These are phyloP conservation scores for Chloroidium sp. DNA, from an alignment of 163 green algal genomes.

Conservation along the genomic window DNA sequence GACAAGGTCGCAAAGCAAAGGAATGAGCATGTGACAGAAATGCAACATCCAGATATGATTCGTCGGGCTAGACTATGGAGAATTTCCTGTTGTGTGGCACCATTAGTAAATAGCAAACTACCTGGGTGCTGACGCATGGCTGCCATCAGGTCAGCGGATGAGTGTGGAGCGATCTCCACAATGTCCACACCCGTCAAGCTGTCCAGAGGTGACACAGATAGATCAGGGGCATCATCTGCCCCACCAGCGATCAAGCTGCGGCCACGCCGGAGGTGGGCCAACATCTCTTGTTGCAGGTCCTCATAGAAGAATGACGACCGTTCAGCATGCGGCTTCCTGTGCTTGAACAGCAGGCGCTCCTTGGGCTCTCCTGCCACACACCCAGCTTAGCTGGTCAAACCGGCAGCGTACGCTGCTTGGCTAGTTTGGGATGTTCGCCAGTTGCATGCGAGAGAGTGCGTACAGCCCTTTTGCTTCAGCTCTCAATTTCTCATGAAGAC, in stretches of 20 bases:
- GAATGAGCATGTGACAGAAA: too few relatives aligned
- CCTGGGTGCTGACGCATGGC: not conserved
- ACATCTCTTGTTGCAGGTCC: not conserved
- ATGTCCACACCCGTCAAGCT: not conserved
- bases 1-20: too few relatives aligned
- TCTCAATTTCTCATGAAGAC: too few relatives aligned
- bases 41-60: too few relatives aligned
- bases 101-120: not conserved
- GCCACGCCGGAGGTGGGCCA: not conserved
- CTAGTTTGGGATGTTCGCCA: too few relatives aligned
- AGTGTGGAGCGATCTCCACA: not conserved
- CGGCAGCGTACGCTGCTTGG: too few relatives aligned
- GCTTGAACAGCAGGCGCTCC: not conserved
- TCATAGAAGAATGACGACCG: not conserved
- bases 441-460: too few relatives aligned
- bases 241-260: not conserved
- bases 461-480: too few relatives aligned
- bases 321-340: not conserved
- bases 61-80: too few relatives aligned
- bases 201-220: not conserved
- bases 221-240: not conserved
- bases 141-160: not conserved
- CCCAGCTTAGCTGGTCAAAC: too few relatives aligned
- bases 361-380: too few relatives aligned
- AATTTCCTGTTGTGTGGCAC: too few relatives aligned